A percentile compares a stretch with the other conserved stretches of the same genome.
Conservation (phyloP, 2,329 filamentous ascomycete genomes). For the Purpureocillium lavendulum region DNA sequence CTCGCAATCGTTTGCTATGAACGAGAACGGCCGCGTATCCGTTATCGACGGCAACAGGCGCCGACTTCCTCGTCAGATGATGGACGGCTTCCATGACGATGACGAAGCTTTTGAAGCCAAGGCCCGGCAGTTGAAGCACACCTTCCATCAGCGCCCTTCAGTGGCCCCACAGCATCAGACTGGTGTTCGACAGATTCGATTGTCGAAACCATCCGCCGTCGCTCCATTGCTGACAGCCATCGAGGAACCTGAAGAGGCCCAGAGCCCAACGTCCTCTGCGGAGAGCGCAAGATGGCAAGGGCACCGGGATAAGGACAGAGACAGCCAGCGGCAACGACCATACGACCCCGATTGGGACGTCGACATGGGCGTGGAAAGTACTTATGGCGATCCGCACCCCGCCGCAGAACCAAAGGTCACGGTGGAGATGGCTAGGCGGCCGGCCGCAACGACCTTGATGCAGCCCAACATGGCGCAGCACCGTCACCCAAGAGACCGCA, state of each 20-base stretch:
- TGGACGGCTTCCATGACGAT: constrained; percentile 23
- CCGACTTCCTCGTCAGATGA: constrained; percentile 17
- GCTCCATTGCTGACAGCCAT: not conserved
- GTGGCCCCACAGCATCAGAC: not conserved
- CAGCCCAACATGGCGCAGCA: constrained; percentile 9
- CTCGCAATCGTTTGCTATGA: constrained; percentile 25
- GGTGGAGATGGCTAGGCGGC: too few relatives aligned
- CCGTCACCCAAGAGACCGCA: constrained; percentile 18
- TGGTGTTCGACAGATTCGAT: constrained; percentile 1
- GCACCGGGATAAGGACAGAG: constrained; percentile 8
- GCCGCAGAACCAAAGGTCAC: constrained; percentile 10
- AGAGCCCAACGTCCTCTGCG: constrained; percentile 16
- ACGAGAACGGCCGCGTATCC: constrained; percentile 28
- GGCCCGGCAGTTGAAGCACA: too few relatives aligned
- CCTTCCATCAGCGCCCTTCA: constrained; percentile 3
- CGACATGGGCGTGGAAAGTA: constrained; percentile 13
- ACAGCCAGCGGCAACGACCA: constrained; percentile 9
- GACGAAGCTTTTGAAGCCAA: too few relatives aligned
- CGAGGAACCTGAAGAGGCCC: not conserved
- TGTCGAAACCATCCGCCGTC: not conserved
- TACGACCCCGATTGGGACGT: constrained; percentile 14
- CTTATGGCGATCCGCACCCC: constrained; percentile 12
- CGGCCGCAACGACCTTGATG: constrained; percentile 14
- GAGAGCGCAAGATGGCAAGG: constrained; percentile 12
- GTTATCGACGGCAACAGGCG: constrained; percentile 18